Percentiles rank a stretch among this genome's conserved stretches.
These are phyloP conservation scores for Taiozyma sp. DNA, from an alignment of 1,139 yeast genomes.

Conservation along the genomic window DNA sequence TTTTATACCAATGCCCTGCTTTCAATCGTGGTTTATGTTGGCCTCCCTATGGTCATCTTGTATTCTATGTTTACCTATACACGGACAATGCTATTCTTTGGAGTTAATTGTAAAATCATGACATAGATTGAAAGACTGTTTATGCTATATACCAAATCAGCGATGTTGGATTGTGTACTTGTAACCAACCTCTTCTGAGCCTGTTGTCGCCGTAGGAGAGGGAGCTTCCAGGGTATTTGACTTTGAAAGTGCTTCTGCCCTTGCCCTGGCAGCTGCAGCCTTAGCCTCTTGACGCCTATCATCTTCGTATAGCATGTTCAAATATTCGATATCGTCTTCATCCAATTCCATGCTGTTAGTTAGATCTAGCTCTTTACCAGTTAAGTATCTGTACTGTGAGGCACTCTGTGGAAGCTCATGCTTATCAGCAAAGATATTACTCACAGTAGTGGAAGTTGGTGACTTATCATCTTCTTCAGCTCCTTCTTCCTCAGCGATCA, in stretches of 20 bases:
- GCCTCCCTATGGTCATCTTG: neutral
- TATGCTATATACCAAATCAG: neutral
- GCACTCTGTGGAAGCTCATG: slow-evolving; percentile 4
- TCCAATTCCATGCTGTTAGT: slow-evolving; percentile 12
- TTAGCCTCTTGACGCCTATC: slow-evolving; percentile 4
- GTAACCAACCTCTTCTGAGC: neutral
- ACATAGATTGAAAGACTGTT: neutral
- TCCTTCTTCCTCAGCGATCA: slow-evolving; percentile 3
- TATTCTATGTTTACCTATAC: neutral
- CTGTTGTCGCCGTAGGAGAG: neutral
- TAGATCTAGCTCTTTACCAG: slow-evolving; percentile 1
- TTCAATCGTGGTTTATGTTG: slow-evolving; percentile 8
- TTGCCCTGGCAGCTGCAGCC: slow-evolving; percentile 1
- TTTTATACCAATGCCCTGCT: neutral
- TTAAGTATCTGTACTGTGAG: slow-evolving; percentile 5
- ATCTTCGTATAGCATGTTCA: slow-evolving; percentile 16
- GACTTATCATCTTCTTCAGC: slow-evolving; percentile 6
- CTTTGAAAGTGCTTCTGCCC: neutral
- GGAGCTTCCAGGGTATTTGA: neutral
- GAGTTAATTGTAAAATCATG: neutral
- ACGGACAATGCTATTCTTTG: neutral
- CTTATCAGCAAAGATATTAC: slow-evolving; percentile 17
- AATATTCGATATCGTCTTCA: slow-evolving; percentile 20
- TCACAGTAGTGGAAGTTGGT: slow-evolving; percentile 16
- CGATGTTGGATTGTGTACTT: neutral